phyloP scores from a whole-genome alignment of 352 stramenopile species.

The Phytophthora fragariae region DNA sequence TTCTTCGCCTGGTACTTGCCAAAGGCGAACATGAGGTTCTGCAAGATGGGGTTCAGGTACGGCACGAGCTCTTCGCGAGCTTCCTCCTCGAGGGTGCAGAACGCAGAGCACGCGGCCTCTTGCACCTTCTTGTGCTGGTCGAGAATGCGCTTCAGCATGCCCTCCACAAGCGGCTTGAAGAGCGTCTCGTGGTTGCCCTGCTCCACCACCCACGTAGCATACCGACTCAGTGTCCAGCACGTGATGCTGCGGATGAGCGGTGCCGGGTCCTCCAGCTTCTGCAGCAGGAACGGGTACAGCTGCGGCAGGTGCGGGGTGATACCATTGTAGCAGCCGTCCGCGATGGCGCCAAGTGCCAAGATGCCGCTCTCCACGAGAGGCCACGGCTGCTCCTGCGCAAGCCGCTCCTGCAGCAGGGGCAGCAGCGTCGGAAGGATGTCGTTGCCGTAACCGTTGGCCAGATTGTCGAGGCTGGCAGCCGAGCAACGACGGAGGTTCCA shows the following conservation, averaged over 20 bases:
- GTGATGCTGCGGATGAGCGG: slow-evolving; percentile 95
- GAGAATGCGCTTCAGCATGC: slow-evolving; percentile 89
- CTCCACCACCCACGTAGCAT: slow-evolving; percentile 93
- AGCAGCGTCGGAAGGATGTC: slow-evolving; percentile 94
- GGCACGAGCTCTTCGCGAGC: slow-evolving; percentile 93
- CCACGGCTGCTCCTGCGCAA: slow-evolving; percentile 93
- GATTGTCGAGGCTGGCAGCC: slow-evolving; percentile 95
- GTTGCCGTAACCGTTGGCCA: slow-evolving; percentile 93
- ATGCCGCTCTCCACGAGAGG: slow-evolving; percentile 95
- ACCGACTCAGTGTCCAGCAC: slow-evolving; percentile 95
- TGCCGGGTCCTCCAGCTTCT: slow-evolving; percentile 89
- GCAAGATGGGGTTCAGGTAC: slow-evolving; percentile 93
- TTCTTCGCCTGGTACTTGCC: slow-evolving; percentile 95
- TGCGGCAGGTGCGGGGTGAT: slow-evolving; percentile 93
- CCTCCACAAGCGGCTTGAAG: slow-evolving; percentile 81
- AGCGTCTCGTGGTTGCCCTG: slow-evolving; percentile 87
- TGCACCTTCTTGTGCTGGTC: slow-evolving; percentile 96
- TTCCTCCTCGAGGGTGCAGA: slow-evolving; percentile 95
- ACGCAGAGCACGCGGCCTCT: slow-evolving; percentile 93
- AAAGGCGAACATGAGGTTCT: slow-evolving; percentile 94
- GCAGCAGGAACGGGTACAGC: slow-evolving; percentile 95
- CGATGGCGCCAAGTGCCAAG: slow-evolving; percentile 95
- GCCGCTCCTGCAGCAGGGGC: slow-evolving; percentile 91
- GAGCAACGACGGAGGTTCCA: slow-evolving; percentile 97
- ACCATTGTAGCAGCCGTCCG: slow-evolving; percentile 93